A percentile compares a stretch with the other conserved stretches of the same genome.
These are phyloP conservation scores for Eimeria sp. DNA, from an alignment of 169 alveolate species.

Conservation along the genomic window DNA sequence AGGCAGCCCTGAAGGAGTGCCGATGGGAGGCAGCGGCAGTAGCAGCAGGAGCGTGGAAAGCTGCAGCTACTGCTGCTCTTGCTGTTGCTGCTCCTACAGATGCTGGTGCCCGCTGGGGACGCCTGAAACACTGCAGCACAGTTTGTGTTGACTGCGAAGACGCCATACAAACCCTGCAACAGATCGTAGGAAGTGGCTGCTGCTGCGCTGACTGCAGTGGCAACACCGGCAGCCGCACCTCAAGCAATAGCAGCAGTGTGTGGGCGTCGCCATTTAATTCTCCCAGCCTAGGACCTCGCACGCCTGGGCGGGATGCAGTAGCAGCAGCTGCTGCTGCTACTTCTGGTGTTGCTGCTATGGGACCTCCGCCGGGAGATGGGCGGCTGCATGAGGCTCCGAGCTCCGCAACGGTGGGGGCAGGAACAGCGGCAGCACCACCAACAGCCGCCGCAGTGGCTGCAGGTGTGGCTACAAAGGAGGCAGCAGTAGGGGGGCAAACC, in stretches of 20 bases:
- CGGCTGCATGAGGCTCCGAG: background rate
- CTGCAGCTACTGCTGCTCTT: background rate
- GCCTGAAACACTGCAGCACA: conserved; percentile 17
- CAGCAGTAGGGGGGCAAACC: background rate
- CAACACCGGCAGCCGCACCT: background rate
- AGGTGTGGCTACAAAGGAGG: background rate
- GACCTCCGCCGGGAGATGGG: background rate
- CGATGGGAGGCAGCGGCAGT: conserved; percentile 14
- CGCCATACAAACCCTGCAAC: conserved; percentile 14
- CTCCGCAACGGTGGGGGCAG: background rate
- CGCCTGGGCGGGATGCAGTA: background rate
- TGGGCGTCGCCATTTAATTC: conserved; percentile 40
- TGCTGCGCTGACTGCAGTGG: conserved; percentile 44
- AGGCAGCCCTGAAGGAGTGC: conserved; percentile 51
- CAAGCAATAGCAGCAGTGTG: conserved; percentile 26
- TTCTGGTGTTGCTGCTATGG: background rate
- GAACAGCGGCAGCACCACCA: no score
- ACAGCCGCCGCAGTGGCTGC: background rate
- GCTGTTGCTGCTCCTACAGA: background rate
- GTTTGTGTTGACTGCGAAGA: conserved; percentile 42
- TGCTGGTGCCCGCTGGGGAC: background rate
- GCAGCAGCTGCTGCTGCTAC: background rate
- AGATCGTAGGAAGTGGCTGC: conserved; percentile 39
- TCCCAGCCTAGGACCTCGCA: background rate
- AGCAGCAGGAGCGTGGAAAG: background rate